A percentile compares a stretch with the other conserved stretches of the same genome.
phyloP scores from a whole-genome alignment of 768 basidiomycete species.

The Trametes villosa region DNA sequence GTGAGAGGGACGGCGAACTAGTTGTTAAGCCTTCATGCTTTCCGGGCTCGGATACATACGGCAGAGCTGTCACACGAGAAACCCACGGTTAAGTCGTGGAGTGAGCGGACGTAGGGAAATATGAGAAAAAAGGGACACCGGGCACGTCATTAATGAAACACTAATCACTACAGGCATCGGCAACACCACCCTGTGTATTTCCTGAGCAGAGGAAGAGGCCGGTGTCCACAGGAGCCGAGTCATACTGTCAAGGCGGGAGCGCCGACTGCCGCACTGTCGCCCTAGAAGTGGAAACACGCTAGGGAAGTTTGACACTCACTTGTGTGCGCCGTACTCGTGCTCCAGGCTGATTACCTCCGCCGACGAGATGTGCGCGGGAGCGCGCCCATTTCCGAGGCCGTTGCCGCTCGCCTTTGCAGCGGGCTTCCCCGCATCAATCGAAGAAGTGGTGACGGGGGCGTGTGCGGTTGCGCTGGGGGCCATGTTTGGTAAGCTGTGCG shows the following conservation, averaged over 20 bases:
- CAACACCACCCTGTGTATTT: slow-evolving; percentile 6
- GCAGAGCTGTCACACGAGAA: slow-evolving; percentile 9
- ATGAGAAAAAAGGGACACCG: slow-evolving; percentile 1
- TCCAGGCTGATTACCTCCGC: slow-evolving; percentile 79
- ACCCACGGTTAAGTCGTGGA: neutral
- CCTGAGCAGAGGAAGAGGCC: neutral
- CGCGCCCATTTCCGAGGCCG: slow-evolving; percentile 18
- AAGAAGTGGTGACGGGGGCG: neutral
- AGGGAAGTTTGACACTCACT: slow-evolving; percentile 56
- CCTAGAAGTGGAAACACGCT: neutral
- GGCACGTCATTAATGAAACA: slow-evolving; percentile 6
- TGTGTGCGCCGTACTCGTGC: slow-evolving; percentile 84
- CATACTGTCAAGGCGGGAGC: slow-evolving; percentile 1
- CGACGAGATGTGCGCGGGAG: slow-evolving; percentile 49
- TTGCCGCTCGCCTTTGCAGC: slow-evolving; percentile 9
- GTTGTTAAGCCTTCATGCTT: slow-evolving; percentile 13
- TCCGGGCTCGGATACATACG: slow-evolving; percentile 8
- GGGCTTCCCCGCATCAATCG: slow-evolving; percentile 9
- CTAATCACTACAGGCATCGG: neutral
- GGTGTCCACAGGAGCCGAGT: neutral
- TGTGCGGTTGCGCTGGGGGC: slow-evolving; percentile 16
- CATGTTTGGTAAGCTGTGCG: slow-evolving; percentile 3
- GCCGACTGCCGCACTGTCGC: neutral
- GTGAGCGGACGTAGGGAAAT: slow-evolving; percentile 6
- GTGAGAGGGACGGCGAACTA: slow-evolving; percentile 15